Conservation (phyloP, 2,329 filamentous ascomycete species). For the Raffaelea ambrosiae region DNA sequence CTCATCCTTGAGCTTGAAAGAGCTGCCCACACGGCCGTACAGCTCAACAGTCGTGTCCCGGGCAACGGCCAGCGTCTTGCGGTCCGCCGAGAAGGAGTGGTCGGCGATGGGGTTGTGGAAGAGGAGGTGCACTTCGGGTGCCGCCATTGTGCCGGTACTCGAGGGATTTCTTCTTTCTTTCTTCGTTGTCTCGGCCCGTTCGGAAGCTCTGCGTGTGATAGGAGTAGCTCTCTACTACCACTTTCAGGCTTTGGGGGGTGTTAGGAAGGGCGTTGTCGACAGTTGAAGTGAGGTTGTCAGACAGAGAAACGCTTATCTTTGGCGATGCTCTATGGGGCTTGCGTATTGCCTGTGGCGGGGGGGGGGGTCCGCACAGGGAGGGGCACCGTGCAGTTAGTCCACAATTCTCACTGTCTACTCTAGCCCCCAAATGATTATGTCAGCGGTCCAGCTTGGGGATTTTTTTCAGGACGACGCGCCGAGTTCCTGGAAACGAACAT, state of each 20-base stretch:
- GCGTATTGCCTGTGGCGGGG: too few species aligned
- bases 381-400: too few species aligned
- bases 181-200: not conserved
- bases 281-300: too few species aligned
- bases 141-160: constrained; percentile 52
- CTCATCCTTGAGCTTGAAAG: constrained; percentile 82
- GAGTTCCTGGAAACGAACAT: too few species aligned
- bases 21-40: constrained; percentile 63
- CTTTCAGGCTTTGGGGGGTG: constrained; percentile 14
- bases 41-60: constrained; percentile 87
- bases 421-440: too few species aligned
- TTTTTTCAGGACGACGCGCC: too few species aligned
- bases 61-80: constrained; percentile 78
- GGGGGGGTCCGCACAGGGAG: too few species aligned
- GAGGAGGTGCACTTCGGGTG: constrained; percentile 89
- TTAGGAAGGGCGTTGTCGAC: too few species aligned
- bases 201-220: constrained; percentile 44
- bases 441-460: too few species aligned
- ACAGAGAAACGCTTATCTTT: not conserved
- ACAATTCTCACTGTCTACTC: too few species aligned
- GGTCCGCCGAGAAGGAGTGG: constrained; percentile 95
- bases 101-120: constrained; percentile 96
- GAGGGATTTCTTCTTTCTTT: not conserved
- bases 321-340: not conserved
- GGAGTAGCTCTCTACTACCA: constrained; percentile 99